phyloP scores from a whole-genome alignment of 352 stramenopile species.

The Pythium rhizo-oryzae region DNA sequence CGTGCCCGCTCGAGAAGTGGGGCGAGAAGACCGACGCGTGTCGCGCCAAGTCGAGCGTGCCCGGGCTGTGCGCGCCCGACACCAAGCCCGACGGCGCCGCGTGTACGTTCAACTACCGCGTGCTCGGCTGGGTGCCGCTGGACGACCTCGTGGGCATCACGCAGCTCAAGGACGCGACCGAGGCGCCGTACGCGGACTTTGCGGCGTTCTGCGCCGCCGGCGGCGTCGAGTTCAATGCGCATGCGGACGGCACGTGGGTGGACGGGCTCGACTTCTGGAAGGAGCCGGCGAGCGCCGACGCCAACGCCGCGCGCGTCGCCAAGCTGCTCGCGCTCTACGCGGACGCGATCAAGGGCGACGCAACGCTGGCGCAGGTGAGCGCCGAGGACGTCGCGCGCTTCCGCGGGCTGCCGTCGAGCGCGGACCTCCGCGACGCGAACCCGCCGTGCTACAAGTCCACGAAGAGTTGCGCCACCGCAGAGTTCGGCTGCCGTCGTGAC shows the following conservation, averaged over 20 bases:
- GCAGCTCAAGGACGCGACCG: conserved; percentile 43
- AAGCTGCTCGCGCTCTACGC: conserved; percentile 56
- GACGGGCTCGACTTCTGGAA: conserved; percentile 62
- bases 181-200: conserved; percentile 54
- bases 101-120: conserved; percentile 77
- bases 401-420: conserved; percentile 44
- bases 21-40: conserved; percentile 49
- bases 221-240: conserved; percentile 60
- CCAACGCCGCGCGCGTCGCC: conserved; percentile 45
- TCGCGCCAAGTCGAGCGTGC: conserved; percentile 31
- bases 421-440: conserved; percentile 46
- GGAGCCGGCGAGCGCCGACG: conserved; percentile 45
- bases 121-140: conserved; percentile 69
- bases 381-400: conserved; percentile 39
- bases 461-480: conserved; percentile 44
- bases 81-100: conserved; percentile 53
- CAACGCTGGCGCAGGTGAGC: conserved; percentile 39
- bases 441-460: conserved; percentile 69
- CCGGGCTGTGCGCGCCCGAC: conserved; percentile 51
- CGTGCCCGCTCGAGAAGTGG: conserved; percentile 44
- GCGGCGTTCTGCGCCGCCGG: conserved; percentile 63
- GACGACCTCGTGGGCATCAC: conserved; percentile 84
- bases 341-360: conserved; percentile 26
- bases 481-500: conserved; percentile 59
- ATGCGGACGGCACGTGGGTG: conserved; percentile 37